phyloP scores from a whole-genome alignment of 768 basidiomycete species.

The Leucocoprinus leucothites region DNA sequence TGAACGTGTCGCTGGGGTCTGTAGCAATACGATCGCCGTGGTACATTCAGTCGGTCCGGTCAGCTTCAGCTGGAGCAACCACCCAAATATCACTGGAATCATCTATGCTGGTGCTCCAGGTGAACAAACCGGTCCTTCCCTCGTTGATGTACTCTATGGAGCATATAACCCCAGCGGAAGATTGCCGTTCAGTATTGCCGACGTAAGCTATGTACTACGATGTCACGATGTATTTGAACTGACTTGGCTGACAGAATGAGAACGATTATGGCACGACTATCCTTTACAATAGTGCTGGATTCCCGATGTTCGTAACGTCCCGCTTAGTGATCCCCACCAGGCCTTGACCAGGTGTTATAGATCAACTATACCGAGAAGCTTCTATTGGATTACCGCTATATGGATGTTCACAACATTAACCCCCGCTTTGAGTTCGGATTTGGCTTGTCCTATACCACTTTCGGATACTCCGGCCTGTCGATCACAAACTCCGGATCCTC shows the following conservation, averaged over 20 bases:
- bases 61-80: constrained; percentile 67
- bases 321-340: not conserved
- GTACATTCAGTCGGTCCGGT: constrained; percentile 77
- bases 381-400: constrained; percentile 67
- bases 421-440: constrained; percentile 69
- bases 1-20: constrained; percentile 58
- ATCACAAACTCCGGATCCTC: constrained; percentile 32
- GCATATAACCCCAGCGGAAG: constrained; percentile 72
- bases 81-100: constrained; percentile 73
- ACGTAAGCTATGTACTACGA: constrained; percentile 32
- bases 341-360: constrained; percentile 20
- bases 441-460: constrained; percentile 73
- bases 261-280: constrained; percentile 40
- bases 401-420: constrained; percentile 48
- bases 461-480: constrained; percentile 54
- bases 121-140: constrained; percentile 74
- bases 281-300: constrained; percentile 38
- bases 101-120: constrained; percentile 56
- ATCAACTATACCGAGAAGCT: constrained; percentile 67
- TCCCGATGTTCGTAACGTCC: constrained; percentile 28
- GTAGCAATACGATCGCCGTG: constrained; percentile 78
- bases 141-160: constrained; percentile 79
- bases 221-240: not conserved
- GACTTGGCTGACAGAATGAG: constrained; percentile 26
- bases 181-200: constrained; percentile 73